Conservation (phyloP, 345 rosid genomes). For the Passiflora organensis region DNA sequence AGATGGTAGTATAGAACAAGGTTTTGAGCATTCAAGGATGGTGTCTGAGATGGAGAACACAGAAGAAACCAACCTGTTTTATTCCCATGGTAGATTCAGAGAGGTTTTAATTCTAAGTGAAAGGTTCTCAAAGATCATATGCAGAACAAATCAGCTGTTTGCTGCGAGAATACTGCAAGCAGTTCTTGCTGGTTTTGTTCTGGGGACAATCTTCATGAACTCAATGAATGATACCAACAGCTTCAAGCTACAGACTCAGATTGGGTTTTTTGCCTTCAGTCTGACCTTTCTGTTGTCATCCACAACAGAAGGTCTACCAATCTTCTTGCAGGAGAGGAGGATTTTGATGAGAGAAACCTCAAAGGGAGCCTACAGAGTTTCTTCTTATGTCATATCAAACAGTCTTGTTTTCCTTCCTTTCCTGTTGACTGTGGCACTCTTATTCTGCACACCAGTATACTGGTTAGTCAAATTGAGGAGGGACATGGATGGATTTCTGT, state of each 20-base stretch:
- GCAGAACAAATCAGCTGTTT: slow-evolving; percentile 32
- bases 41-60: background rate
- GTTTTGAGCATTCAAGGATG: slow-evolving; percentile 9
- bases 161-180: slow-evolving; percentile 27
- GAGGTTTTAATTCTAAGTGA: slow-evolving; percentile 20
- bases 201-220: slow-evolving; percentile 30
- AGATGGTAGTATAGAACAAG: slow-evolving; percentile 6
- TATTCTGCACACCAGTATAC: slow-evolving; percentile 28
- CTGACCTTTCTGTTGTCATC: slow-evolving; percentile 30
- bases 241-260: slow-evolving; percentile 22
- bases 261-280: slow-evolving; percentile 32
- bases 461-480: slow-evolving; percentile 30
- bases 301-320: slow-evolving; percentile 34
- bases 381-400: slow-evolving; percentile 30
- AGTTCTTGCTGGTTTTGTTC: slow-evolving; percentile 19
- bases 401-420: slow-evolving; percentile 31
- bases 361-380: slow-evolving; percentile 32
- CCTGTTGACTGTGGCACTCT: slow-evolving; percentile 26
- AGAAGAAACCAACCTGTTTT: slow-evolving; percentile 11
- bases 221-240: slow-evolving; percentile 10
- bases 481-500: slow-evolving; percentile 26
- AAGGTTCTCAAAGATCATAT: slow-evolving; percentile 25
- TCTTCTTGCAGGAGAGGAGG: slow-evolving; percentile 30
- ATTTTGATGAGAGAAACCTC: slow-evolving; percentile 28
- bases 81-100: slow-evolving; percentile 14